These are phyloP conservation scores for Chimonanthus praecox DNA, from an alignment of 164 flowering plant genomes.

Conservation along the genomic window DNA sequence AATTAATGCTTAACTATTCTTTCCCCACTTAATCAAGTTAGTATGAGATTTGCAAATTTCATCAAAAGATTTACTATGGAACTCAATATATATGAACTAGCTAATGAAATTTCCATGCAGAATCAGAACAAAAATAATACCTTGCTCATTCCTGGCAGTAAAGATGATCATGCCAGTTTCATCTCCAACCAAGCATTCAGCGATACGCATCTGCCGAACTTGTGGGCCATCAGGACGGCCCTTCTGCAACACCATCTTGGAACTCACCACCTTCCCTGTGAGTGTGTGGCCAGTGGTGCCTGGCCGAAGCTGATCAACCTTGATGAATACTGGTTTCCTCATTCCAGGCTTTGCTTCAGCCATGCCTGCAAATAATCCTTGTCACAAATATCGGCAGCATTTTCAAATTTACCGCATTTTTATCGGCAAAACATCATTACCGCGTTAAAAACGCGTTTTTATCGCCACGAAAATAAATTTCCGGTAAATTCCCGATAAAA, in stretches of 20 bases:
- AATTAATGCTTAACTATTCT: not conserved
- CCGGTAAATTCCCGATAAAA: no score
- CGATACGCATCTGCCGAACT: slow-evolving; percentile 46
- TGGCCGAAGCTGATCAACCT: slow-evolving; percentile 55
- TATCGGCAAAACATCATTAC: no score
- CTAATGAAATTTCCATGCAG: no score
- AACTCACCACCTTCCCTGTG: slow-evolving; percentile 44
- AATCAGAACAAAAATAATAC: slow-evolving; percentile 16
- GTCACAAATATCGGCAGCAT: no score
- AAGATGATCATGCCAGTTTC: slow-evolving; percentile 54
- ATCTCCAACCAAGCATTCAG: slow-evolving; percentile 65
- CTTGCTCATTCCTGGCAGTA: slow-evolving; percentile 66
- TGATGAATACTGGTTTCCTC: slow-evolving; percentile 55
- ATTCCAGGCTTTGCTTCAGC: slow-evolving; percentile 44
- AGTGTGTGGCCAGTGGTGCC: slow-evolving; percentile 55
- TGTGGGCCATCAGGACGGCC: slow-evolving; percentile 49
- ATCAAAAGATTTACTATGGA: no score
- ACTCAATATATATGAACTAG: no score
- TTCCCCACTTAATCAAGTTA: not conserved
- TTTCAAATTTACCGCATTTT: no score
- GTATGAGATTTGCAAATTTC: no score
- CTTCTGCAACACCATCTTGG: slow-evolving; percentile 48
- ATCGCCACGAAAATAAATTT: no score
- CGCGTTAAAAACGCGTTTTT: no score
- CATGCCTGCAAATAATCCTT: slow-evolving; percentile 25